A percentile compares a stretch with the other conserved stretches of the same genome.
These are phyloP conservation scores for Gossypium mustelinum DNA, from an alignment of 345 rosid genomes.

Conservation along the genomic window DNA sequence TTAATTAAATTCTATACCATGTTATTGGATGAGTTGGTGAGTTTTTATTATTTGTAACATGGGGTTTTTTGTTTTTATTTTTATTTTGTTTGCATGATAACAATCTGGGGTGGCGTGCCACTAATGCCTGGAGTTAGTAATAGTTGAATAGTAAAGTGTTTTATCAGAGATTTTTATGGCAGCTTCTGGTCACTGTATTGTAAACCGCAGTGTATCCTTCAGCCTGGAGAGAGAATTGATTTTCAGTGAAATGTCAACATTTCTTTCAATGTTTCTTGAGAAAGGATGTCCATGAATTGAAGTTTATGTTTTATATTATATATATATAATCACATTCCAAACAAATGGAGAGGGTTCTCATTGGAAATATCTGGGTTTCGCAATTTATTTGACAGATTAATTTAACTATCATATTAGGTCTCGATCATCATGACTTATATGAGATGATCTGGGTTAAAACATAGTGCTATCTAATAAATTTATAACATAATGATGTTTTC, in stretches of 20 bases:
- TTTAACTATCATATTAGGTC: too few relatives aligned
- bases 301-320: not conserved
- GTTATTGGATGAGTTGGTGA: not conserved
- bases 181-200: not conserved
- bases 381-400: too few relatives aligned
- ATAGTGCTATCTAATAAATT: too few relatives aligned
- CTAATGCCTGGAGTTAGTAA: not conserved
- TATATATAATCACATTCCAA: too few relatives aligned
- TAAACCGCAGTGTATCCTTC: not conserved
- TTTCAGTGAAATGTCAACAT: not conserved
- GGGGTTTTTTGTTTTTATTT: too few relatives aligned
- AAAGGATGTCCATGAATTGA: not conserved
- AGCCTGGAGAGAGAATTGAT: not conserved
- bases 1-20: not conserved
- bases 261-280: not conserved
- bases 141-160: not conserved
- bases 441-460: too few relatives aligned
- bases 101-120: slow-evolving; percentile 11
- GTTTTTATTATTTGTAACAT: not conserved
- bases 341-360: too few relatives aligned
- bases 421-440: too few relatives aligned
- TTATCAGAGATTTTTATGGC: slow-evolving; percentile 8
- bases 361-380: too few relatives aligned
- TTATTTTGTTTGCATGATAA: not conserved
- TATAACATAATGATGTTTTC: too few relatives aligned